phyloP scores from a whole-genome alignment of 75 land plant species.

The Pinus albicaulis region DNA sequence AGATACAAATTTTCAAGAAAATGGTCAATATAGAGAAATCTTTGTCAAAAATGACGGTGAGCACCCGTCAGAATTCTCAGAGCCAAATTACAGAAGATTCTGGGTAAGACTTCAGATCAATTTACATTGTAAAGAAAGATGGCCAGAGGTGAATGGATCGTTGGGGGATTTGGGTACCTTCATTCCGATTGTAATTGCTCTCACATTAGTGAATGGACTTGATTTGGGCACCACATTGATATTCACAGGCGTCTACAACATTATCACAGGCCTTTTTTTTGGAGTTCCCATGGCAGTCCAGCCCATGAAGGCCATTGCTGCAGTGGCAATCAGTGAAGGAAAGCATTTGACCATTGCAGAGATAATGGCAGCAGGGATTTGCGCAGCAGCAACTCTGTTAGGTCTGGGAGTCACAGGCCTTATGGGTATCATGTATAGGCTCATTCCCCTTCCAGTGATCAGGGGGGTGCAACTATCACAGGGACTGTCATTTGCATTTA shows the following conservation, averaged over 20 bases:
- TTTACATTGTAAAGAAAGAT: not conserved
- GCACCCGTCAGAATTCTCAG: no score
- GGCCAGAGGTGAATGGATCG: conserved; percentile 25
- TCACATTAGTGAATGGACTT: conserved; percentile 62
- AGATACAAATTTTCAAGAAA: no score
- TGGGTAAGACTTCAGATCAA: no score
- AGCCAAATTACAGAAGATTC: no score
- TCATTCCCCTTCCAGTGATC: conserved; percentile 85
- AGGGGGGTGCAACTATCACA: conserved; percentile 88
- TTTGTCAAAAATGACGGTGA: no score
- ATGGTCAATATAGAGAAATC: no score
- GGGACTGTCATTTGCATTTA: conserved; percentile 75
- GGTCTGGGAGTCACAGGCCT: conserved; percentile 69
- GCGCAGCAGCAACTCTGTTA: conserved; percentile 42
- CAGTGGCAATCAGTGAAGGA: conserved; percentile 59
- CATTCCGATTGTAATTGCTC: conserved; percentile 75
- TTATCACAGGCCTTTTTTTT: conserved; percentile 70
- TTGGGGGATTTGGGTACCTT: conserved; percentile 88
- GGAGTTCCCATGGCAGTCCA: conserved; percentile 91
- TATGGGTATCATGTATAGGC: conserved; percentile 60
- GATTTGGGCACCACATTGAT: conserved; percentile 66
- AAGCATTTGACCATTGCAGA: conserved; percentile 51
- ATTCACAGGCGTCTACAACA: conserved; percentile 75
- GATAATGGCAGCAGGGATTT: conserved; percentile 84
- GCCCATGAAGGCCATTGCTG: conserved; percentile 91